phyloP scores from a whole-genome alignment of 1,139 yeast species.

The Saccharomyces hybrid region DNA sequence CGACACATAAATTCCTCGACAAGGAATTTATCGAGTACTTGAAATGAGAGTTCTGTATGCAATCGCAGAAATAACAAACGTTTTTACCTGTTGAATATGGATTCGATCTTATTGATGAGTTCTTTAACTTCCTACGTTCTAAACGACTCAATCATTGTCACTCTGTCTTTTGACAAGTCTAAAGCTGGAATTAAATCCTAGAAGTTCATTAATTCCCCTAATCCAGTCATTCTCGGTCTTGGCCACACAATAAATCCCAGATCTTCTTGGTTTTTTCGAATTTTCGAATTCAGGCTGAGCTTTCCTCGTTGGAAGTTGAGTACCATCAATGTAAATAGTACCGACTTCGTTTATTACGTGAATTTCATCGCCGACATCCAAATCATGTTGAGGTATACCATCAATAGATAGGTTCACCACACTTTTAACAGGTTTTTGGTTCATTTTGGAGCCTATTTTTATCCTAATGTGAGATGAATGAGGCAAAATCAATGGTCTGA shows the following conservation, averaged over 20 bases:
- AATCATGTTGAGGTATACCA: conserved; percentile 65
- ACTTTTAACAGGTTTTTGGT: conserved; percentile 31
- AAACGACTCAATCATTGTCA: not conserved
- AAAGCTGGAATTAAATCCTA: conserved; percentile 84
- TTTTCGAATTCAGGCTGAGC: conserved; percentile 10
- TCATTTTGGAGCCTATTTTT: conserved; percentile 41
- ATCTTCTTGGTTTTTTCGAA: conserved; percentile 14
- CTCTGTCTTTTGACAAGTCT: conserved; percentile 30
- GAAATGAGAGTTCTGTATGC: too few relatives aligned
- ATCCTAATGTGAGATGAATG: conserved; percentile 61
- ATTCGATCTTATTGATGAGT: not conserved
- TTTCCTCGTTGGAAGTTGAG: conserved; percentile 32
- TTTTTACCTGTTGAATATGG: too few relatives aligned
- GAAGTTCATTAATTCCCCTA: conserved; percentile 71
- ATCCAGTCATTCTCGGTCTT: conserved; percentile 85
- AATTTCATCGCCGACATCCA: conserved; percentile 72
- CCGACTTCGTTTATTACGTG: conserved; percentile 59
- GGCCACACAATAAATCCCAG: conserved; percentile 85
- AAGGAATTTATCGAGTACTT: too few relatives aligned
- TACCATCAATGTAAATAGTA: conserved; percentile 44
- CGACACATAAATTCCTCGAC: too few relatives aligned
- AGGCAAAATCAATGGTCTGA: conserved; percentile 80
- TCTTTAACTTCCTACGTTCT: not conserved
- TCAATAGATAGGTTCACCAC: conserved; percentile 62
- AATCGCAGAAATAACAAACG: too few relatives aligned